phyloP scores from a whole-genome alignment of 257 asterid genomes.

The Cynanchum wilfordii region DNA sequence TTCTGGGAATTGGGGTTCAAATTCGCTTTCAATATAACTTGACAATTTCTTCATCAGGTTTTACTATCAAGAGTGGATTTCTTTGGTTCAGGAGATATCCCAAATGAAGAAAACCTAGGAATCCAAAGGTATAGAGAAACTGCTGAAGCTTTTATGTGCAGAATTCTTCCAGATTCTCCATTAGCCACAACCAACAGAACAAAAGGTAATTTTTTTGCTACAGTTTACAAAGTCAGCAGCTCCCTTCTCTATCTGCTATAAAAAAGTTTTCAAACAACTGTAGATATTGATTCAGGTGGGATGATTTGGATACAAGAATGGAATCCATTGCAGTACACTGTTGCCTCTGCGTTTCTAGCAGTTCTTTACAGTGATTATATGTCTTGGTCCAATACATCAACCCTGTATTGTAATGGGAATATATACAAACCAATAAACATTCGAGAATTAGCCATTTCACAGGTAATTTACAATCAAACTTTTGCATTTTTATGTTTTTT shows the following conservation, averaged over 20 bases:
- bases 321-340: constrained; percentile 48
- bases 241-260: neutral
- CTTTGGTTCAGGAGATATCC: constrained; percentile 34
- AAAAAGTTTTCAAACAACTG: neutral
- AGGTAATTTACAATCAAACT: constrained; percentile 25
- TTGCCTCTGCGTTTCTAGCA: constrained; percentile 64
- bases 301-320: constrained; percentile 50
- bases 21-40: neutral
- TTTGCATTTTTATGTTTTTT: neutral
- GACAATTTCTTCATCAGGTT: constrained; percentile 28
- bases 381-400: constrained; percentile 43
- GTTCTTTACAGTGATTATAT: constrained; percentile 59
- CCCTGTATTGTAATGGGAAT: constrained; percentile 43
- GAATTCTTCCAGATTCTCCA: constrained; percentile 52
- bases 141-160: constrained; percentile 52
- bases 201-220: constrained; percentile 28
- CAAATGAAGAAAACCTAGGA: constrained; percentile 39
- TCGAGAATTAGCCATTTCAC: constrained; percentile 42
- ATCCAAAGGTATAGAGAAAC: constrained; percentile 53
- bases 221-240: neutral
- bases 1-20: neutral
- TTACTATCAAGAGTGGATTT: constrained; percentile 51
- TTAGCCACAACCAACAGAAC: constrained; percentile 36
- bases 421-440: constrained; percentile 35
- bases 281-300: constrained; percentile 36